Evolutionary conservation across 768 basidiomycete genomes (phyloP).

Genomic region (Amanita polypyramis): DNA sequence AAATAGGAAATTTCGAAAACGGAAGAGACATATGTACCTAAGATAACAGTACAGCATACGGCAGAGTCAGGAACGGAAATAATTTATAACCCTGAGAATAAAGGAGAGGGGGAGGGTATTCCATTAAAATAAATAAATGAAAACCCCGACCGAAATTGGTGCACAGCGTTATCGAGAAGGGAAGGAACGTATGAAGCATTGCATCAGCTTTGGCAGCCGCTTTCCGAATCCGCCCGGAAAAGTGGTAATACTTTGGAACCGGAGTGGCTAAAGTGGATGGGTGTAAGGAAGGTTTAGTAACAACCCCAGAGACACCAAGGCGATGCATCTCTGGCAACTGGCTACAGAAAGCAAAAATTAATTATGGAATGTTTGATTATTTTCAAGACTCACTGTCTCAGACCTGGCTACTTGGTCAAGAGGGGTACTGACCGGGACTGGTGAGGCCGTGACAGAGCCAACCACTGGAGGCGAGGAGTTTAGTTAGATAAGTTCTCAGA

Average conservation of each 20-base stretch:
- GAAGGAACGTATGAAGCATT: constrained; percentile 3
- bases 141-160: too few relatives aligned
- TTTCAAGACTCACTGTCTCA: constrained; percentile 8
- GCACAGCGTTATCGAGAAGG: not conserved
- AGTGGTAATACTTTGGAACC: not conserved
- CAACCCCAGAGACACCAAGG: constrained; percentile 13
- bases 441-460: constrained; percentile 18
- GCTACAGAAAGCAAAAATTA: constrained; percentile 7
- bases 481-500: not conserved
- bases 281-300: constrained; percentile 9
- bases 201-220: not conserved
- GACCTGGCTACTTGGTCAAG: constrained; percentile 14
- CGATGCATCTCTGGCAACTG: constrained; percentile 14
- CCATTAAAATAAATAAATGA: too few relatives aligned
- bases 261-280: not conserved
- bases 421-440: constrained; percentile 16
- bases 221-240: not conserved
- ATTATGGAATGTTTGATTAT: not conserved
- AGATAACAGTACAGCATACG: too few relatives aligned
- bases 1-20: too few relatives aligned
- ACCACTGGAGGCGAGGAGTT: constrained; percentile 9
- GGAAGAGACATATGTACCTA: too few relatives aligned
- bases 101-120: too few relatives aligned
- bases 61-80: too few relatives aligned
- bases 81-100: too few relatives aligned